Base-by-base conservation (phyloP, 2,329 filamentous ascomycete species). In the Pseudopithomyces maydicus region DNA sequence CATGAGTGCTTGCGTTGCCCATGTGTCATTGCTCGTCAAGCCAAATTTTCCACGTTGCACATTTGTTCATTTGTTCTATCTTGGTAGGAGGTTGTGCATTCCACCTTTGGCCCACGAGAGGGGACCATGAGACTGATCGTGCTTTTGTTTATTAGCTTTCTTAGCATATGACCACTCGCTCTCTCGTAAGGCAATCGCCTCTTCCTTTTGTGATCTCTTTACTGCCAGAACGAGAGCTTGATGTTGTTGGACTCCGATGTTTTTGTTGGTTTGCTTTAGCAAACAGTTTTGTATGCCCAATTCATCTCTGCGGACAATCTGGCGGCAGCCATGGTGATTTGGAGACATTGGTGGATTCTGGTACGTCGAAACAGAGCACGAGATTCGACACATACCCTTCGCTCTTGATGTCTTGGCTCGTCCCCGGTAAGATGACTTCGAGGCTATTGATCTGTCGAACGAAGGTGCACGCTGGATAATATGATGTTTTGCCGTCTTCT, bases 201-300 rank as follows among this genome's bases (percentile, higher is more conserved):
- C 63, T 14, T 54, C 59, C 32, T 58, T 61, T 54, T 68, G 63
- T 15, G 62, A 62, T 47, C 60, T 68, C 45, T 64, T 65, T 50
- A 60, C 57, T 6, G 66, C 59, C 26, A 62, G 39, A 11, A 64
- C 41, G 19, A 69, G 60, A n/a, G 54, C 57, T 17, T 59, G 60
- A 17, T 54, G 59, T 51, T 69, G 63, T 32, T 64, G 63, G 29
- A 32, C 38, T 11, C 48, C 53, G 22, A 68, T 43, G 33, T 57
- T n/a, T n/a, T n/a, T n/a, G n/a, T n/a, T n/a, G n/a, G n/a, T n/a
- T n/a, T n/a, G n/a, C n/a, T n/a, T n/a, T n/a, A n/a, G n/a, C n/a
- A n/a, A n/a, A n/a, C n/a, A n/a, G n/a, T n/a, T 59, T 22, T 55
- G 33, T 11, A 69, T 49, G 17, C 60, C 58, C 55, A 65, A 58